Base-by-base conservation (phyloP, 495 filamentous ascomycete species). In the Letharia columbiana region DNA sequence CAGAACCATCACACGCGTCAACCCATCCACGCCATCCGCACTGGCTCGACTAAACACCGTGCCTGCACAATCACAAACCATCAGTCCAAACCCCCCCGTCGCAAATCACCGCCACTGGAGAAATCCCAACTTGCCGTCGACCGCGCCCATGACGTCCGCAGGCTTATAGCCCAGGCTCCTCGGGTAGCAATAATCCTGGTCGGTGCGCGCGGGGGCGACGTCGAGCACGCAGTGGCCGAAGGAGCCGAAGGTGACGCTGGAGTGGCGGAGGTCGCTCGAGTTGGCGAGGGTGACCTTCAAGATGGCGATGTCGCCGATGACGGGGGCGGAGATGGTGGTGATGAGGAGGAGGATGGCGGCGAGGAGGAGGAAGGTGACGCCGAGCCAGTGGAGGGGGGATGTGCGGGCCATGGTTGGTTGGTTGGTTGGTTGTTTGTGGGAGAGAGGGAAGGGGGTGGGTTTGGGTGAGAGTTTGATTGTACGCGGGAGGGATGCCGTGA, bases 1-100 rank as follows among this genome's bases (percentile, higher is more conserved):
- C 60, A 87, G 77, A 62, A 87, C 69, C 81, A 87, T 82, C 60
- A 80, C 83, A 61, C 75, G 76, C 20, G 84, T 86, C 9, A 87
- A 76, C 0, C 68, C 72, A 44, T 75, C 74, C n/a, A 81, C 68
- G 33, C 81, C 80, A 69, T 76, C 72, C 33, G 68, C 67, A 10
- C 77, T 73, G 67, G 75, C 71, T 67, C 74, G 72, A 56, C 79
- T 82, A 76, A 80, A 78, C 17, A 70, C 57, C 50, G 75, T 75
- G 62, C 69, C 66, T 44, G 17, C 4, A 39, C 2, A 44, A 44
- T 44, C 42, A 44, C 23, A 28, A 28, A 28, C 23, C 23, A 28
- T 28, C 23, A 28, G 23, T 28, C 23, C 23, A 28, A 28, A 28
- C 23, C 23, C 23, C 23, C 23, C 23, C 23, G 23, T 28, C 23